Conservation (phyloP, 352 stramenopile species). For the Pythium myriotylum region DNA sequence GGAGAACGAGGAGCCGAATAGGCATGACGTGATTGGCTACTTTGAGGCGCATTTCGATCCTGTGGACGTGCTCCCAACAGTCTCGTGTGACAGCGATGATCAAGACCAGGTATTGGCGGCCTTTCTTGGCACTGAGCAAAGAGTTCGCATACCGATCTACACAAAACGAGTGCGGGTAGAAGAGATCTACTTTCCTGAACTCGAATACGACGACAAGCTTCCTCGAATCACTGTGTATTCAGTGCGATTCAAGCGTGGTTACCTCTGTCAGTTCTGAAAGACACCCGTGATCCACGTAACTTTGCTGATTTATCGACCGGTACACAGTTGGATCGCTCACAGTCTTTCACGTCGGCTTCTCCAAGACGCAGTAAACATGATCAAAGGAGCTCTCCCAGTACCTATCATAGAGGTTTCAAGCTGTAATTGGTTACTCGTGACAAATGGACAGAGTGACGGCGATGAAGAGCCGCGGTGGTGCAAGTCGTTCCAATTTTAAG, state of each 20-base stretch:
- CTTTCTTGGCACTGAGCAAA: too few relatives aligned
- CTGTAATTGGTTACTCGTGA: slow-evolving; percentile 5
- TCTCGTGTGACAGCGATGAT: not conserved
- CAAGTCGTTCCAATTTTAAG: slow-evolving; percentile 10
- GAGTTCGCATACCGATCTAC: slow-evolving; percentile 10
- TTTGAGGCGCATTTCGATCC: not conserved
- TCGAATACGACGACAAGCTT: slow-evolving; percentile 16
- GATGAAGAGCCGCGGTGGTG: slow-evolving; percentile 1
- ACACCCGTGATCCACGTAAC: not conserved
- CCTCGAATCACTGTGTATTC: slow-evolving; percentile 12
- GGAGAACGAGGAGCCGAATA: slow-evolving; percentile 19
- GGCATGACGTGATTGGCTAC: slow-evolving; percentile 1
- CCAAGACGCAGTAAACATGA: too few relatives aligned
- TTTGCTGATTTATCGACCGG: too few relatives aligned
- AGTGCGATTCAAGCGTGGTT: slow-evolving; percentile 7
- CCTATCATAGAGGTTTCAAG: slow-evolving; percentile 9
- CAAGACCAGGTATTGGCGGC: too few relatives aligned
- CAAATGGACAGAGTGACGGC: not conserved
- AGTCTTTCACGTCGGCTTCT: too few relatives aligned
- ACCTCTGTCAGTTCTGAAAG: slow-evolving; percentile 6
- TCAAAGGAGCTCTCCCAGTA: too few relatives aligned
- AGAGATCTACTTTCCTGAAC: not conserved
- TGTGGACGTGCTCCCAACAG: slow-evolving; percentile 12
- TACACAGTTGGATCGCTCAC: not conserved
- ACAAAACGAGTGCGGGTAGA: slow-evolving; percentile 4